Base-by-base conservation (phyloP, 2,329 filamentous ascomycete genomes). In the Diplodia corticola region DNA sequence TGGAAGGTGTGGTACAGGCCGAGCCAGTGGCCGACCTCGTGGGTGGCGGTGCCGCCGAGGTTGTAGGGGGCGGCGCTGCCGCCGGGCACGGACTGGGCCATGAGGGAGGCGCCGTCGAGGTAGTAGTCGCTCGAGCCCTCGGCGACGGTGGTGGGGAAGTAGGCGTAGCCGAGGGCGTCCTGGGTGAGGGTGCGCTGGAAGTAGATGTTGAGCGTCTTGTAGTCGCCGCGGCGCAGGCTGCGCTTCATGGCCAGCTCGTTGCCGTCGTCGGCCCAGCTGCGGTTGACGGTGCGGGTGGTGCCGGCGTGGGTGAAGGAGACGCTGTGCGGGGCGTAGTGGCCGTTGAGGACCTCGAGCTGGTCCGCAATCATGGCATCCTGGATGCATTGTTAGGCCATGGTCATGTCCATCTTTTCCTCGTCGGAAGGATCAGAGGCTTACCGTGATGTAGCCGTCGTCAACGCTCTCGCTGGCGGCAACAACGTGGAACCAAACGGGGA, bases 121-220 rank as follows among this genome's bases (percentile, higher is more conserved):
- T 60, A 60, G 55, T 24, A 60, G 13, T 30, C 24, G 9, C 15
- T 13, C 17, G 55, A 33, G 13, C 55, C 55, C 33, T 33, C 33
- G 4, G 55, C 13, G 17, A 26, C 40, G 24, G 3, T 33, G 40
- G 6, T 15, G 1, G 55, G 55, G 37, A 60, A 60, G 24, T 48
- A 60, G 55, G 3, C 87, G 78, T 5, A 86, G 74, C 59, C 74
- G 74, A 64, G 77, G 76, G 51, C 51, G 28, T 22, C n/a, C 2
- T 5, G 0, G 15, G 5, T 2, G 24, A 35, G 28, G 26, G 49
- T 30, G 26, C 49, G 49, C 74, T 87, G 84, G 77, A 87, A 87
- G 76, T 87, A 88, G 66, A 88, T 77, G 73, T 88, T 88, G 40
- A 87, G 78, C 0, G 81, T 81, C 50, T 71, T 69, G 74, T 88